Evolutionary conservation across 768 basidiomycete genomes (phyloP).

Genomic region (Suillus alpinus): DNA sequence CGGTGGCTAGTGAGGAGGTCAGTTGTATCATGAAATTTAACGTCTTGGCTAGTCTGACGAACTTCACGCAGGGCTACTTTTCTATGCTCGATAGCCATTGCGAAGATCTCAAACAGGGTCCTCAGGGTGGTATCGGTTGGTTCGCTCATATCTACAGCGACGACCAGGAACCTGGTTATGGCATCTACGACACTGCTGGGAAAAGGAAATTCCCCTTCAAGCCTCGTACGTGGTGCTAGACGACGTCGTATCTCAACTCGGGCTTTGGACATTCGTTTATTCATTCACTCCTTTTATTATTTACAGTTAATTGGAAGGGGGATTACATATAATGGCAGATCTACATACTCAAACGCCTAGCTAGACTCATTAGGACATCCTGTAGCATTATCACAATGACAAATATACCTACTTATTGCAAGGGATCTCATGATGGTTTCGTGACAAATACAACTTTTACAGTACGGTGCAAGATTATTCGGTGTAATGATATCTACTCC

Average conservation of each 20-base stretch:
- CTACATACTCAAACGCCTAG: background rate
- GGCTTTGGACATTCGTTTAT: background rate
- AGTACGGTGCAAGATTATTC: background rate
- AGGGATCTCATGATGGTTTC: too few species aligned
- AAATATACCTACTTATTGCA: background rate
- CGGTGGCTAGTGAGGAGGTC: constrained; percentile 61
- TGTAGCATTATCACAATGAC: background rate
- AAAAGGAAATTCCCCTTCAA: constrained; percentile 59
- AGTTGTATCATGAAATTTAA: constrained; percentile 12
- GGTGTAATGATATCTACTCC: background rate
- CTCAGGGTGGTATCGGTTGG: constrained; percentile 72
- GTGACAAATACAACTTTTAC: background rate
- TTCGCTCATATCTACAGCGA: constrained; percentile 82
- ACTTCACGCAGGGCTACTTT: constrained; percentile 56
- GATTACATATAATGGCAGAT: background rate
- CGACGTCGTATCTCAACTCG: background rate
- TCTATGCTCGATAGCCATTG: constrained; percentile 63
- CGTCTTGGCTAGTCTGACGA: background rate
- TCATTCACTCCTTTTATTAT: background rate
- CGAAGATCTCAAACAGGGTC: constrained; percentile 52
- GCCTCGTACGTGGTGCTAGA: constrained; percentile 60
- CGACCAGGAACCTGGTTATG: constrained; percentile 63
- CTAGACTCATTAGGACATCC: background rate
- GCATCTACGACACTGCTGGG: constrained; percentile 52
- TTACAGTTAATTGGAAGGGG: background rate